Percentiles rank a stretch among this genome's conserved stretches.
Evolutionary conservation across 2,329 filamentous ascomycete genomes (phyloP).

Genomic region (Aphanocladium album): DNA sequence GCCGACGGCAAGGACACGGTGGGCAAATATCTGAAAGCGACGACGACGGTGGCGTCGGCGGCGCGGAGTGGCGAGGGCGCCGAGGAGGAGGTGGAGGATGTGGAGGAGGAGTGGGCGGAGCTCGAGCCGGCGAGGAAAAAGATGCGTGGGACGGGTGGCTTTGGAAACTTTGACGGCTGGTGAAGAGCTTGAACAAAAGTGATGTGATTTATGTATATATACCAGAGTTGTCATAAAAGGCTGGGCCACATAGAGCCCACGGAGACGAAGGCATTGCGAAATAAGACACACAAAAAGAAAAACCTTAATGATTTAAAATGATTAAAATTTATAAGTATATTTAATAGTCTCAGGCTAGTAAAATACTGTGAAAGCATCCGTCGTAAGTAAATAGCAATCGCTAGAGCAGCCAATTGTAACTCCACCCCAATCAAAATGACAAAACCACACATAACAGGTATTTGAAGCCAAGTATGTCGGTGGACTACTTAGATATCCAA

Average conservation of each 20-base stretch:
- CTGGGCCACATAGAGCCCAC: too few species aligned
- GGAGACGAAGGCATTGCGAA: too few species aligned
- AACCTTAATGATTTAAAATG: too few species aligned
- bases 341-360: neutral
- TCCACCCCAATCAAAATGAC: neutral
- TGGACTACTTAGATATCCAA: neutral
- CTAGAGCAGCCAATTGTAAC: neutral
- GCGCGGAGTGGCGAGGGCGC: conserved; percentile 43
- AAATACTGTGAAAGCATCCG: neutral
- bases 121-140: conserved; percentile 79
- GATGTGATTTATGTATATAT: neutral
- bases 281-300: neutral
- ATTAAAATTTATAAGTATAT: neutral
- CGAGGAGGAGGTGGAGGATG: conserved; percentile 56
- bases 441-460: neutral
- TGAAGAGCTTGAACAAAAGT: conserved; percentile 30
- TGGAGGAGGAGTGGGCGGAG: conserved; percentile 43
- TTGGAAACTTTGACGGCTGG: conserved; percentile 95
- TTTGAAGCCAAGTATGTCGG: neutral
- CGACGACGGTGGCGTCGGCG: conserved; percentile 28
- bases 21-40: conserved; percentile 78
- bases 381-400: neutral
- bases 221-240: too few species aligned
- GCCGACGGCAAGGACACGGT: conserved; percentile 41
- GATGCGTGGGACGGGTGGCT: conserved; percentile 63